Evolutionary conservation across 164 flowering plant species (phyloP).

Genomic region (Brasenia schreberi): DNA sequence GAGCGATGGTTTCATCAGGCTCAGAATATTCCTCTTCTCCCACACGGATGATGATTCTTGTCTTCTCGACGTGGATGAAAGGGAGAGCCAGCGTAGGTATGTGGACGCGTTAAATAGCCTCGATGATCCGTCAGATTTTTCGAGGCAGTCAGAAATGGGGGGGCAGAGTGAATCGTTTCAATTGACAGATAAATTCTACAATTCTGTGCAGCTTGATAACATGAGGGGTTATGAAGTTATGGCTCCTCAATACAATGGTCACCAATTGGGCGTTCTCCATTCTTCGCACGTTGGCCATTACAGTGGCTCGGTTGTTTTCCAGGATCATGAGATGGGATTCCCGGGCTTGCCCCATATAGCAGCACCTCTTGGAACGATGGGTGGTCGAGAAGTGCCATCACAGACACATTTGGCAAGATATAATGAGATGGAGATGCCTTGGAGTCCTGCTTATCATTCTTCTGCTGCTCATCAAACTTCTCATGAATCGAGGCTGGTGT

Average conservation of each 20-base stretch:
- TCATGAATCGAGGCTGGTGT: conserved; percentile 36
- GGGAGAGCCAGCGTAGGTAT: conserved; percentile 80
- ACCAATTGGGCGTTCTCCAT: conserved; percentile 42
- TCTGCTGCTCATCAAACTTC: conserved; percentile 51
- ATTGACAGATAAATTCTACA: conserved; percentile 16
- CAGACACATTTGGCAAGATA: conserved; percentile 38
- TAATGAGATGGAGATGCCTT: conserved; percentile 66
- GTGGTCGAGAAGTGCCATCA: conserved; percentile 9
- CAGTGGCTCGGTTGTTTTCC: not conserved
- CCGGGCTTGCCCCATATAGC: not conserved
- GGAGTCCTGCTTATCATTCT: conserved; percentile 85
- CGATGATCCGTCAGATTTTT: conserved; percentile 37
- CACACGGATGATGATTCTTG: conserved; percentile 53
- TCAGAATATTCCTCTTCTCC: conserved; percentile 73
- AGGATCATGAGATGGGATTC: not conserved
- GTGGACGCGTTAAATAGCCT: conserved; percentile 92
- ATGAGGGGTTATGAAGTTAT: conserved; percentile 32
- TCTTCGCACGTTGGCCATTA: conserved; percentile 27
- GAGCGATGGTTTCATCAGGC: conserved; percentile 69
- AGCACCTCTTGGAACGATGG: not conserved
- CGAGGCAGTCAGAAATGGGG: conserved; percentile 34
- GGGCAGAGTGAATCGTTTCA: conserved; percentile 19
- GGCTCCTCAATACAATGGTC: conserved; percentile 33
- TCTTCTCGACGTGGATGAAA: conserved; percentile 52
- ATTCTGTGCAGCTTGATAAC: too few relatives aligned